These are phyloP conservation scores for Epichloe coenophiala DNA, from an alignment of 2,329 filamentous ascomycete genomes.

Conservation along the genomic window DNA sequence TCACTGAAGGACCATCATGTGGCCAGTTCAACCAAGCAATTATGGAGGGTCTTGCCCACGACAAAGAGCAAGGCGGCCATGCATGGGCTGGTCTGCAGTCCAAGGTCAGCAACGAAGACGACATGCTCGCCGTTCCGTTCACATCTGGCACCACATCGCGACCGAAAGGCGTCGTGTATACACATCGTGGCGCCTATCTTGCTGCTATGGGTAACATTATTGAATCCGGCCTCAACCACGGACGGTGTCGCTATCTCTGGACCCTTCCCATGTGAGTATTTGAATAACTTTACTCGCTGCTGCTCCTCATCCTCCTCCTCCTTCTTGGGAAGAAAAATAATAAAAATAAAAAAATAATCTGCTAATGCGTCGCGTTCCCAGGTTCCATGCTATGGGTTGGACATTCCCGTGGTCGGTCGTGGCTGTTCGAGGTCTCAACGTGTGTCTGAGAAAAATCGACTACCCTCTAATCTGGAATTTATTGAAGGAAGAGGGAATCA, in stretches of 20 bases:
- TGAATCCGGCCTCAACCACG: constrained; percentile 70
- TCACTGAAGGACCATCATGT: constrained; percentile 54
- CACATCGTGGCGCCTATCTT: constrained; percentile 76
- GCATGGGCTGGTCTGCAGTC: constrained; percentile 69
- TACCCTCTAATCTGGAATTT: constrained; percentile 87
- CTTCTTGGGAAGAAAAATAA: neutral
- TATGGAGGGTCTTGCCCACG: constrained; percentile 63
- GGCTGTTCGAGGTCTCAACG: constrained; percentile 84
- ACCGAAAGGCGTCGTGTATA: constrained; percentile 89
- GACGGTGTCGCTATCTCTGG: constrained; percentile 75
- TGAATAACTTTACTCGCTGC: no score
- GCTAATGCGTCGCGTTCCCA: constrained; percentile 11
- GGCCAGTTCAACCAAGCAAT: constrained; percentile 79
- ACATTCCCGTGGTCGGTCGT: constrained; percentile 91
- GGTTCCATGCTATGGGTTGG: constrained; percentile 62
- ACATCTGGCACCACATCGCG: constrained; percentile 85
- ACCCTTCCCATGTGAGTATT: constrained; percentile 67
- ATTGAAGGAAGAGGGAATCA: constrained; percentile 74
- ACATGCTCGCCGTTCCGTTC: constrained; percentile 76
- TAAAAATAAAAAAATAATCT: no score
- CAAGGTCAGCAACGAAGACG: constrained; percentile 62
- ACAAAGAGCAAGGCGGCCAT: constrained; percentile 47
- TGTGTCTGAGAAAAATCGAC: constrained; percentile 88
- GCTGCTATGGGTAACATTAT: constrained; percentile 76
- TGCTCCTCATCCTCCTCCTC: no score